phyloP scores from a whole-genome alignment of 2,329 filamentous ascomycete genomes.

The Aciculosporium take region DNA sequence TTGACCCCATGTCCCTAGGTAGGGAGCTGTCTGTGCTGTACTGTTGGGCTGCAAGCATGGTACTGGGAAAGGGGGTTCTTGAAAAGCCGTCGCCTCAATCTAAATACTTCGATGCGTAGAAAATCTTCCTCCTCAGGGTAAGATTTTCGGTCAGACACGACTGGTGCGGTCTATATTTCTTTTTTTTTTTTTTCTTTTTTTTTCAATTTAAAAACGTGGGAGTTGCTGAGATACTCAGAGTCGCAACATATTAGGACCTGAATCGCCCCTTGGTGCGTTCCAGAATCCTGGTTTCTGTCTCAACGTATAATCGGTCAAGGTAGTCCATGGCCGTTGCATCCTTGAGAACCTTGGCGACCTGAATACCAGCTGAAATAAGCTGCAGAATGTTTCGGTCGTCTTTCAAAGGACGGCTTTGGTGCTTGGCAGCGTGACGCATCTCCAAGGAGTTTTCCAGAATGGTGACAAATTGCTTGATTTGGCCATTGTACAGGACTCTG shows the following conservation, averaged over 20 bases:
- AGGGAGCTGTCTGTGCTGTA: background rate
- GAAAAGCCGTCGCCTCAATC: background rate
- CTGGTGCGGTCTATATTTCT: background rate
- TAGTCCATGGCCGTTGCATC: slow-evolving; percentile 74
- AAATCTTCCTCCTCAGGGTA: background rate
- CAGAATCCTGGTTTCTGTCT: slow-evolving; percentile 66
- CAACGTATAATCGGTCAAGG: slow-evolving; percentile 66
- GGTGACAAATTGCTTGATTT: slow-evolving; percentile 84
- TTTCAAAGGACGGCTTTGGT: slow-evolving; percentile 70
- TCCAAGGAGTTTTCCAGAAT: slow-evolving; percentile 79
- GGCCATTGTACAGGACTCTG: slow-evolving; percentile 70
- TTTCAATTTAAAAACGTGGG: slow-evolving; percentile 9
- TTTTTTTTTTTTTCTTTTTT: background rate
- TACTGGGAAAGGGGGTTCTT: background rate
- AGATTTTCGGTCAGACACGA: background rate
- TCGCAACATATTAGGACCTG: slow-evolving; percentile 15
- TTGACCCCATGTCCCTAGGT: background rate
- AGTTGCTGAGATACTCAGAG: background rate
- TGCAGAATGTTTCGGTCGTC: slow-evolving; percentile 82
- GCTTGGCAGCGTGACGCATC: slow-evolving; percentile 73
- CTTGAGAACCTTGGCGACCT: slow-evolving; percentile 77
- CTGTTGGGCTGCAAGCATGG: background rate
- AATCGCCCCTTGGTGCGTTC: slow-evolving; percentile 36
- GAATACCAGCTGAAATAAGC: slow-evolving; percentile 72
- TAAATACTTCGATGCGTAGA: background rate